Evolutionary conservation across 371 early-diverging fungal genomes (phyloP), one percentile per base, ranked within the genome.

Genomic region (Massospora cicadina): DNA sequence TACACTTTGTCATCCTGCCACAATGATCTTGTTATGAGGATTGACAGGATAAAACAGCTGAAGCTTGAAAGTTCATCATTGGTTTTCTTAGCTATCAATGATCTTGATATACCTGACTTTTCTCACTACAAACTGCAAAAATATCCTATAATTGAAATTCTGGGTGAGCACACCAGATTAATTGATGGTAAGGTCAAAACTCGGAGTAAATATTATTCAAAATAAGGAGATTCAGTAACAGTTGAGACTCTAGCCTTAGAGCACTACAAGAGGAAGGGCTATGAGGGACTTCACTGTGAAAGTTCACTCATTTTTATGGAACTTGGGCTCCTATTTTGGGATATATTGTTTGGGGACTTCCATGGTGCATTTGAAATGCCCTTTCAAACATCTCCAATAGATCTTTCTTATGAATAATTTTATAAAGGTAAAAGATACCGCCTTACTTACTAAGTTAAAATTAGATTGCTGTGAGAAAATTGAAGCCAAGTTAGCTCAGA

Each of bases 351-450:
- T 69, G 71, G 76, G 0, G 71, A 77, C 10, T 70, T 75, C 10
- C 79, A 82, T n/a, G 87, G 84, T 27, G 84, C 83, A 0, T 84
- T 88, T 69, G 87, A 88, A 68, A 87, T 86, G 13, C 77, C 80
- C 10, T 87, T 80, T 65, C 89, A 87, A 71, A 75, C 75, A 1
- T 81, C 72, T 26, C 89, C 89, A 10, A 69, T 87, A 57, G 89
- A 88, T 72, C 69, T 88, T 61, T 32, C 70, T 5, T 75, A 84
- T 17, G 85, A 85, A 54, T 76, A 84, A 0, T 88, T 88, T 65
- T 87, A 81, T 68, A 55, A 73, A 54, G 77, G 81, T 72, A 68
- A 72, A 57, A 65, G 60, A 17, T 27, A 5, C 28, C 7, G 24
- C 28, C n/a, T 29, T 24, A 56, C 17, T 7, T 53, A 24, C 24